Percentiles rank a stretch among this genome's conserved stretches.
phyloP scores from a whole-genome alignment of 108 stramenopile genomes.

The Cylindrotheca fusiformis region DNA sequence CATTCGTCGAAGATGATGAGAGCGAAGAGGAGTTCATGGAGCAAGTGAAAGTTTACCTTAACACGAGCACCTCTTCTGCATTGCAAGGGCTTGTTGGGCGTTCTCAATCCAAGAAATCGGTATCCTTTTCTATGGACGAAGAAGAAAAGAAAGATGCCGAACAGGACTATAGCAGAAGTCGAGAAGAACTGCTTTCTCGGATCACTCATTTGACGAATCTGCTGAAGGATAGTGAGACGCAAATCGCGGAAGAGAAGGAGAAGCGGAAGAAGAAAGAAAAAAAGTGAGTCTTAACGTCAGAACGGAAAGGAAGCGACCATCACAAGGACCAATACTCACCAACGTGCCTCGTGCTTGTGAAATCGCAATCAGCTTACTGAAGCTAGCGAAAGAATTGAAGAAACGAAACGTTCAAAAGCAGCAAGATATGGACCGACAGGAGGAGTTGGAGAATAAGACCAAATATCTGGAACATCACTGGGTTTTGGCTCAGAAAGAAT shows the following conservation, averaged over 20 bases:
- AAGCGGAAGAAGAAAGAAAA: conserved; percentile 33
- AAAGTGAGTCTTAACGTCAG: not conserved
- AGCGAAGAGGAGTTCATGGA: conserved; percentile 7
- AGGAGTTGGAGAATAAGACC: conserved; percentile 28
- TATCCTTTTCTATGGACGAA: conserved; percentile 17
- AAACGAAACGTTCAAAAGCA: conserved; percentile 13
- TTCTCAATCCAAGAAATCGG: conserved; percentile 2
- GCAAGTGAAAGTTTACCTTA: conserved; percentile 2
- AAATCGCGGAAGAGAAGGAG: conserved; percentile 10
- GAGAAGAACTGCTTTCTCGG: conserved; percentile 14
- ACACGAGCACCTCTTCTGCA: not conserved
- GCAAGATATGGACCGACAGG: conserved; percentile 10
- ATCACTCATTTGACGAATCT: conserved; percentile 18
- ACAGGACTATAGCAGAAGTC: conserved; percentile 8
- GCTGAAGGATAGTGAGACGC: conserved; percentile 5
- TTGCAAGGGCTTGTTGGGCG: not conserved
- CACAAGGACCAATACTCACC: too few relatives aligned
- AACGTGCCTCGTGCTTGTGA: too few relatives aligned
- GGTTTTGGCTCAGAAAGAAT: conserved; percentile 28
- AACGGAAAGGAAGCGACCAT: too few relatives aligned
- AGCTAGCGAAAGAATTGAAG: conserved; percentile 31
- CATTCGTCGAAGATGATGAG: not conserved
- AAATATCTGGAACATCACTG: conserved; percentile 31
- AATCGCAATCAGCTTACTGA: conserved; percentile 12
- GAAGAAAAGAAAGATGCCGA: conserved; percentile 17